Percentiles rank a stretch among this genome's conserved stretches.
These are phyloP conservation scores for Vinca minor DNA, from an alignment of 257 asterid genomes.

Conservation along the genomic window DNA sequence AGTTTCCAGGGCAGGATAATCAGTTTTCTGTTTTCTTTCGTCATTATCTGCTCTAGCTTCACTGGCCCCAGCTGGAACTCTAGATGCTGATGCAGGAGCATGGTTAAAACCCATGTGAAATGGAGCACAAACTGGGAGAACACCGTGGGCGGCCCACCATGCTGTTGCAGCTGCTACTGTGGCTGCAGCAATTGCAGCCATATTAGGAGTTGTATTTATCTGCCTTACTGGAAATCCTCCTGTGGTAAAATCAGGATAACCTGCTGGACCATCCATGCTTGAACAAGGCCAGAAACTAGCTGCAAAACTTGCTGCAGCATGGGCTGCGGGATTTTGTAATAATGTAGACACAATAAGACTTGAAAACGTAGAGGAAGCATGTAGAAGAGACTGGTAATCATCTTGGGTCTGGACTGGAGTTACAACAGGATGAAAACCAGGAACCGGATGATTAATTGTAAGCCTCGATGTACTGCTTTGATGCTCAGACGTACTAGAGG, in stretches of 20 bases:
- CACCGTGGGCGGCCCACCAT: constrained; percentile 98
- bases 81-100: constrained; percentile 44
- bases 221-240: constrained; percentile 38
- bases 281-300: constrained; percentile 66
- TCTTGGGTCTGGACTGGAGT: constrained; percentile 54
- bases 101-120: constrained; percentile 52
- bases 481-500: constrained; percentile 45
- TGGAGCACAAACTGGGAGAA: constrained; percentile 80
- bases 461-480: constrained; percentile 39
- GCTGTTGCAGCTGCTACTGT: constrained; percentile 97
- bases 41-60: constrained; percentile 28
- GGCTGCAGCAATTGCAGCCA: constrained; percentile 83
- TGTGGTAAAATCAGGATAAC: constrained; percentile 24
- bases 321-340: constrained; percentile 80
- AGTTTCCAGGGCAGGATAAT: constrained; percentile 32
- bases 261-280: constrained; percentile 37
- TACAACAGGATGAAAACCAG: constrained; percentile 53
- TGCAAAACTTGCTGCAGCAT: constrained; percentile 89
- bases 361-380: constrained; percentile 59
- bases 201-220: constrained; percentile 46
- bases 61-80: constrained; percentile 35
- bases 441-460: constrained; percentile 49
- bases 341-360: constrained; percentile 68
- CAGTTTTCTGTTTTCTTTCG: constrained; percentile 37
- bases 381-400: constrained; percentile 52